Evolutionary conservation across 106 monocot genomes (phyloP).

Genomic region (Acorus calamus): DNA sequence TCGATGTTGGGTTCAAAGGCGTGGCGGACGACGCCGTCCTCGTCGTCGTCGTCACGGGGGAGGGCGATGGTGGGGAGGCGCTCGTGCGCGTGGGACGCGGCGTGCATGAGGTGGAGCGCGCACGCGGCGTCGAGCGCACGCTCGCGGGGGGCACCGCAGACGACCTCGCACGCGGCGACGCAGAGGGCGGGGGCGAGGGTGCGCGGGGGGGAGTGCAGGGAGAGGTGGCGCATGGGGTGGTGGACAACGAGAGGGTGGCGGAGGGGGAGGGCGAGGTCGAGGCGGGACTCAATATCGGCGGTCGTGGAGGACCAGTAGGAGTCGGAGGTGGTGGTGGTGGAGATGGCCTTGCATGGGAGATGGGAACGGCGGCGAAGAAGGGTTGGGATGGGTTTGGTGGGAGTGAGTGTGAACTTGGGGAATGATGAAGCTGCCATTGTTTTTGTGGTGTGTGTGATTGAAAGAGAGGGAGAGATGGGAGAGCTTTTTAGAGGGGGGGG

Average conservation of each 20-base stretch:
- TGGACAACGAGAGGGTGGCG: not conserved
- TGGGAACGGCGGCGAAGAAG: no score
- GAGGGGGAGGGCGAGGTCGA: not conserved
- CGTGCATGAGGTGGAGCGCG: conserved; percentile 10
- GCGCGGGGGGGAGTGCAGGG: conserved; percentile 7
- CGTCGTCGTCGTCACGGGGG: not conserved
- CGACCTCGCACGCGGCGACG: conserved; percentile 15
- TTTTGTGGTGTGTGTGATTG: no score
- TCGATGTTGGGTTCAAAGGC: not conserved
- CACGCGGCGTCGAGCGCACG: conserved; percentile 10
- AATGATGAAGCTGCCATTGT: no score
- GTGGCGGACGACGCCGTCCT: not conserved
- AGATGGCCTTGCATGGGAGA: no score
- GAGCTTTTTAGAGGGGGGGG: no score
- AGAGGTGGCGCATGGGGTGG: conserved; percentile 8
- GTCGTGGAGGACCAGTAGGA: no score
- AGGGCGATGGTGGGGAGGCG: not conserved
- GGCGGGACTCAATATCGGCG: no score
- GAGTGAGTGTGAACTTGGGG: no score
- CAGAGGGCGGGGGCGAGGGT: no score
- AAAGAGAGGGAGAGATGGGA: no score
- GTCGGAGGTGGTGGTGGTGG: no score
- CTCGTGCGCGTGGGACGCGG: not conserved
- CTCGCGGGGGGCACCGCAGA: not conserved
- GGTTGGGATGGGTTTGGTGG: no score